Percentiles rank a stretch among this genome's conserved stretches.
phyloP scores from a whole-genome alignment of 768 basidiomycete genomes.

The Lactarius tabidus region DNA sequence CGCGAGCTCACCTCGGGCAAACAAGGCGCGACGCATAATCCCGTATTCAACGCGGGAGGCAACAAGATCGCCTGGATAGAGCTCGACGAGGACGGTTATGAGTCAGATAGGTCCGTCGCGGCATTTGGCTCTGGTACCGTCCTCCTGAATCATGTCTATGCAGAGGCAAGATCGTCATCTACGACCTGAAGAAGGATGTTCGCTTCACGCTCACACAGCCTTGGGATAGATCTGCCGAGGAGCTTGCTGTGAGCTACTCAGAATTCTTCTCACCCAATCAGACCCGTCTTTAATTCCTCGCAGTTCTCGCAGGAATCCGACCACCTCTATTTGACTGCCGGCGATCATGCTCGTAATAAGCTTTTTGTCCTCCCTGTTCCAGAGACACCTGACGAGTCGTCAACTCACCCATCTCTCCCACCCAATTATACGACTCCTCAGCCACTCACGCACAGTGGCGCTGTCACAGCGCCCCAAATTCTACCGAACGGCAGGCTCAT shows the following conservation, averaged over 20 bases:
- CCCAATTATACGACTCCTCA: constrained; percentile 50
- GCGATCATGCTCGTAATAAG: constrained; percentile 75
- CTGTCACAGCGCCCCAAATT: constrained; percentile 58
- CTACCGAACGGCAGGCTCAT: constrained; percentile 60
- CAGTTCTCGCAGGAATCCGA: constrained; percentile 74
- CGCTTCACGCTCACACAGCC: constrained; percentile 69
- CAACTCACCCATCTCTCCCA: constrained; percentile 45
- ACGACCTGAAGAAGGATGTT: constrained; percentile 63
- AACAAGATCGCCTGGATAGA: constrained; percentile 85
- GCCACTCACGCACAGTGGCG: constrained; percentile 53
- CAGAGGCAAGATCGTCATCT: constrained; percentile 75
- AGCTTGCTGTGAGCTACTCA: constrained; percentile 47
- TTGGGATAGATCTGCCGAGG: constrained; percentile 81
- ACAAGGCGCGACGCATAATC: constrained; percentile 79
- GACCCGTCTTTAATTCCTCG: not conserved
- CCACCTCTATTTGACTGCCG: constrained; percentile 68
- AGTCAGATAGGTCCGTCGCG: constrained; percentile 64
- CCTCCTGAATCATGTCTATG: not conserved
- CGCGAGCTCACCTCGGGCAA: constrained; percentile 75
- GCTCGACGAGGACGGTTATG: constrained; percentile 83
- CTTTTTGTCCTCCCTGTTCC: constrained; percentile 68
- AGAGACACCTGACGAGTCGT: constrained; percentile 51
- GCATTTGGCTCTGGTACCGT: not conserved
- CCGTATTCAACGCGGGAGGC: constrained; percentile 62
- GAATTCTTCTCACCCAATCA: not conserved